Evolutionary conservation across 2,329 filamentous ascomycete species (phyloP), one percentile per base, ranked within the genome.

Genomic region (Fusarium sp.): DNA sequence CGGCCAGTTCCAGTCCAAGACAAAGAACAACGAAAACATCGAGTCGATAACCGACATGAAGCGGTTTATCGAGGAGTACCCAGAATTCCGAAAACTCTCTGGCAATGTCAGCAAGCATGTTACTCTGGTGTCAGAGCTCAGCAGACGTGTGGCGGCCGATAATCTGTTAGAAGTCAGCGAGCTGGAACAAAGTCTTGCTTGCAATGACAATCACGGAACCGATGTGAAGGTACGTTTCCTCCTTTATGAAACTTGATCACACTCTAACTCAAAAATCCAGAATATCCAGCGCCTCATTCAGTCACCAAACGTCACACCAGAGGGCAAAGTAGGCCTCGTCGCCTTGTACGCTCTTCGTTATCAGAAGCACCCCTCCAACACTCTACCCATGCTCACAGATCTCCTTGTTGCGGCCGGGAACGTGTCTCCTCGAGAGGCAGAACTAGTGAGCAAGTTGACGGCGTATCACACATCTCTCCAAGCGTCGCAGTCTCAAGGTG

Each of bases 41-140:
- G 96, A 99, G 77, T 98, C 95, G 17, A 98, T 99, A 76, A 87
- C 92, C 57, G 96, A 99, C 78, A 99, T 99, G 97, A 99, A 99
- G 80, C 93, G 94, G 43, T 99, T 99, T 74, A 97, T 99, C 57
- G 96, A 99, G 80, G 96, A 99, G 76, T 99, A 98, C 77, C 96
- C 96, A 3, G 96, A 99, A 78, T 99, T 99, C 79, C 90, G 96
- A 61, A 97, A 98, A 76, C 88, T 99, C 2, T 98, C 96, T 3
- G 94, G 96, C 38, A 99, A 99, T 73, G 96, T 99, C 55, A 98
- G 94, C 82, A 99, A 99, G 78, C 96, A 99, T 77, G 97, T 99
- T 59, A 97, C 96, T 1, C 84, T 99, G 22, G 96, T 99, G 22
- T 94, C 94, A 1, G 97, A 99, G 77, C 85, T 99, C 40, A 98